These are phyloP conservation scores for Blastocystis sp. DNA, from an alignment of 352 stramenopile species.

Conservation along the genomic window DNA sequence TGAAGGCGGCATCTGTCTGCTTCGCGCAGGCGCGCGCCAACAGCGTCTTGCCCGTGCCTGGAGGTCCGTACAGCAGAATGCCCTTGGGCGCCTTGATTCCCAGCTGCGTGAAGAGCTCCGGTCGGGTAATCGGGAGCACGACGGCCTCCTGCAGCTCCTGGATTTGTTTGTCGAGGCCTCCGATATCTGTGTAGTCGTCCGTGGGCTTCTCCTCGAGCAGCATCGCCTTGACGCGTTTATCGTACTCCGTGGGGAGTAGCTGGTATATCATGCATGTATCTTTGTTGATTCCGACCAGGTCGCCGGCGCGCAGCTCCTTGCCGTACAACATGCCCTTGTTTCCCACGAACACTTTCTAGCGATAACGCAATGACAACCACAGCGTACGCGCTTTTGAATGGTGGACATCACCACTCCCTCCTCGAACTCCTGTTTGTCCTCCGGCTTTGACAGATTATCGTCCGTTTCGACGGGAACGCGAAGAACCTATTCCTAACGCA, in stretches of 20 bases:
- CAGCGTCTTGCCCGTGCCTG: slow-evolving; percentile 95
- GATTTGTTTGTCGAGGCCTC: slow-evolving; percentile 95
- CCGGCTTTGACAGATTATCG: slow-evolving; percentile 28
- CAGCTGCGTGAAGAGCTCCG: slow-evolving; percentile 93
- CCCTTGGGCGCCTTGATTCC: slow-evolving; percentile 92
- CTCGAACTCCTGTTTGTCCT: slow-evolving; percentile 65
- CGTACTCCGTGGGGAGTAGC: slow-evolving; percentile 95
- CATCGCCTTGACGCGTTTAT: slow-evolving; percentile 95
- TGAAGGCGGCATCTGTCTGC: slow-evolving; percentile 94
- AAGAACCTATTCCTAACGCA: slow-evolving; percentile 24
- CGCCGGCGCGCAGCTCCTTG: slow-evolving; percentile 88
- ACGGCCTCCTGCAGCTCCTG: slow-evolving; percentile 96
- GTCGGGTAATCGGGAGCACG: slow-evolving; percentile 95
- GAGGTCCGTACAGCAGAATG: slow-evolving; percentile 87
- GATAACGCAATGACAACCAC: not conserved
- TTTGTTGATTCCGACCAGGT: slow-evolving; percentile 98
- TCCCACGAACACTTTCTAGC: slow-evolving; percentile 71
- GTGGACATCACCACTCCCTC: slow-evolving; percentile 63
- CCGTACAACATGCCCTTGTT: slow-evolving; percentile 90
- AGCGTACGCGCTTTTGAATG: slow-evolving; percentile 58
- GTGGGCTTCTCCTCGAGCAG: slow-evolving; percentile 83
- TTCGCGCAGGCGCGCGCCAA: slow-evolving; percentile 94
- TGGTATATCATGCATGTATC: slow-evolving; percentile 97
- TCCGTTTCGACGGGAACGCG: slow-evolving; percentile 58
- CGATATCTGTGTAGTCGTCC: slow-evolving; percentile 84